Base-by-base conservation (phyloP, 2,329 filamentous ascomycete genomes). In the Fusarium devonianum region DNA sequence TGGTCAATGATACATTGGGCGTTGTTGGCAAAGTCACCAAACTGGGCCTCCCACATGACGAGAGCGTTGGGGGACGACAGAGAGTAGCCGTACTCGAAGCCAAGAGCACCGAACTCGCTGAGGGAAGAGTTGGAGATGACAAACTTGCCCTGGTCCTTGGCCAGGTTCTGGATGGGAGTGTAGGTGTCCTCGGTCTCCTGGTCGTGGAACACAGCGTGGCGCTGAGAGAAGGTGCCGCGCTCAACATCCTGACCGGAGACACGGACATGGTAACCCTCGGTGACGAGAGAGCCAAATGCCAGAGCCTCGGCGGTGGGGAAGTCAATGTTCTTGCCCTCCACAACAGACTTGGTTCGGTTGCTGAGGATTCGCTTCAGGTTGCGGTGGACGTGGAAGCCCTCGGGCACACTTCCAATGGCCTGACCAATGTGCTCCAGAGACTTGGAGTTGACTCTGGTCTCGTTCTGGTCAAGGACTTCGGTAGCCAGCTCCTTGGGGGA, bases 1-100 rank as follows among this genome's bases (percentile, higher is more conserved):
- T 99, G 94, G 73, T 99, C 94, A 69, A 99, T 95, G 75, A 99
- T 95, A 73, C 92, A 96, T 77, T 99, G 94, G 32, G 94, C 93
- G 69, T 97, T 99, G 83, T 99, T 99, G 81, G 94, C 94, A 68
- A 99, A 99, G 76, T 99, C 94, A 81, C 94, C 94, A 69, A 99
- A 99, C 75, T 99, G 94, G 26, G 94, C 94, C 78, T 99, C 94
- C 94, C 94, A 99, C 86, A 99, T 96, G 65, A 99, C 93, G 18
- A 99, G 85, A 26, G 94, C 93, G 71, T 97, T 96, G 49, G 94
- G 94, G 21, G 94, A 97, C 19, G 92, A 96, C 53, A 99, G 79
- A 3, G 94, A 99, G 80, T 99, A 99, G 53, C 94, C 94, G 68
- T 99, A 99, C 76, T 99, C 94, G 72, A 99, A 99, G 43, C 94